Evolutionary conservation across 805 yeast species (phyloP).

Genomic region (Spathaspora boniae): DNA sequence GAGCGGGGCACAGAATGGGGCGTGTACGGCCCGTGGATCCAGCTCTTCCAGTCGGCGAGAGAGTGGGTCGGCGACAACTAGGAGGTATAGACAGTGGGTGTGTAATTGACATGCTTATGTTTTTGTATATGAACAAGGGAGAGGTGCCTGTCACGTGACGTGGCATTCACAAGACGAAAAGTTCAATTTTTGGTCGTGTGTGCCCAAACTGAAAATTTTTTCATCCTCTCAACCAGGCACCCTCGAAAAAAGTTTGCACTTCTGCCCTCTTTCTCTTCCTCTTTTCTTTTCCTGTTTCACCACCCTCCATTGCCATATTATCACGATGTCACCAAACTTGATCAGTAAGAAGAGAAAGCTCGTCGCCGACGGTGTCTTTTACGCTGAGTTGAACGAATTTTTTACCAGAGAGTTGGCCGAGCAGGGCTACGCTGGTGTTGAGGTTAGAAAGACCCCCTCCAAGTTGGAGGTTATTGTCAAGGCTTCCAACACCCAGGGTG

Average conservation of each 20-base stretch:
- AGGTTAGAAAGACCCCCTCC: slow-evolving; percentile 97
- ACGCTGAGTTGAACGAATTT: slow-evolving; percentile 99
- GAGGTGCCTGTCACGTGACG: not conserved
- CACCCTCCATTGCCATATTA: slow-evolving; percentile 46
- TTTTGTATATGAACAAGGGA: not conserved
- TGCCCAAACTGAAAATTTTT: slow-evolving; percentile 1
- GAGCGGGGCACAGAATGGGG: slow-evolving; percentile 63
- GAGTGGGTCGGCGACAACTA: slow-evolving; percentile 72
- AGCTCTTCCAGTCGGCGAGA: slow-evolving; percentile 89
- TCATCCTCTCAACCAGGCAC: slow-evolving; percentile 3
- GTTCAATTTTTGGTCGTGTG: not conserved
- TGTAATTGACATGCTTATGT: not conserved
- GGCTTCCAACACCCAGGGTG: slow-evolving; percentile 98
- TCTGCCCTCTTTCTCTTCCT: not conserved
- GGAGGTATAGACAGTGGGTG: not conserved
- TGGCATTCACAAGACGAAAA: too few relatives aligned
- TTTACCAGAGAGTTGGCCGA: slow-evolving; percentile 99
- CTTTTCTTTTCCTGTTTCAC: slow-evolving; percentile 1
- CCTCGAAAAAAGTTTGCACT: slow-evolving; percentile 3
- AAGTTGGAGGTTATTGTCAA: slow-evolving; percentile 98
- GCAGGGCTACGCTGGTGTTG: slow-evolving; percentile 99
- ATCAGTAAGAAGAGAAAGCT: slow-evolving; percentile 98
- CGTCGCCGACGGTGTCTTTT: slow-evolving; percentile 99
- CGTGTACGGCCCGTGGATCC: slow-evolving; percentile 92
- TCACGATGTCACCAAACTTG: too few relatives aligned